phyloP scores from a whole-genome alignment of 495 filamentous ascomycete species.

The Xylaria flabelliformis region DNA sequence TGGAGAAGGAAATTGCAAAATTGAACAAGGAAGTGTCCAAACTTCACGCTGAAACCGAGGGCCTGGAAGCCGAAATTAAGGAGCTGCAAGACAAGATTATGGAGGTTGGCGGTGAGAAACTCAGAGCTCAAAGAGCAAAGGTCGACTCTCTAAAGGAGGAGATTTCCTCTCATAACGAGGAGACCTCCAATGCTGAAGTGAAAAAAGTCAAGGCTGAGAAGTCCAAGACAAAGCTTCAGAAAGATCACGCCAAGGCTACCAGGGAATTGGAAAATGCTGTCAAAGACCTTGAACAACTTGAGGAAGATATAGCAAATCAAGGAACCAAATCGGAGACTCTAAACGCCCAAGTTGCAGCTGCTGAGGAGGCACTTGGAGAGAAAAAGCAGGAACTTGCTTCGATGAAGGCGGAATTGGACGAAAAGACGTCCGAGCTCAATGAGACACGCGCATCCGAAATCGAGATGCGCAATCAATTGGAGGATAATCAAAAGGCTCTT shows the following conservation, averaged over 20 bases:
- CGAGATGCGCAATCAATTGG: constrained; percentile 97
- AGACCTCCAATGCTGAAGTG: constrained; percentile 83
- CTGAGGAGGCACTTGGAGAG: constrained; percentile 76
- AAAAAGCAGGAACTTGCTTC: constrained; percentile 82
- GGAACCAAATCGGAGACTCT: constrained; percentile 73
- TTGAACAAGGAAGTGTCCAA: constrained; percentile 80
- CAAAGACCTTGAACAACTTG: constrained; percentile 74
- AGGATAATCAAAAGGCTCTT: constrained; percentile 91
- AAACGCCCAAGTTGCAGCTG: constrained; percentile 79
- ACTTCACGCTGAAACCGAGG: constrained; percentile 78
- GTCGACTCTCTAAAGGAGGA: constrained; percentile 93
- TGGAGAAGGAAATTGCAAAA: constrained; percentile 78
- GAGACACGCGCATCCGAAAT: constrained; percentile 90
- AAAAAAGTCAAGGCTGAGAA: constrained; percentile 90
- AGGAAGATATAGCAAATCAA: constrained; percentile 78
- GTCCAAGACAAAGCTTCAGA: constrained; percentile 84
- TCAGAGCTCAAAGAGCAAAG: constrained; percentile 87
- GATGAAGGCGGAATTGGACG: constrained; percentile 85
- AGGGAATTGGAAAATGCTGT: constrained; percentile 75
- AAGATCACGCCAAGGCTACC: constrained; percentile 73
- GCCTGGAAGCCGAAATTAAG: constrained; percentile 91
- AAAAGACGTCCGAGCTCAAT: constrained; percentile 85
- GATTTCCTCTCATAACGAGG: constrained; percentile 78
- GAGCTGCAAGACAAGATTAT: constrained; percentile 93
- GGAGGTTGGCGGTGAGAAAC: constrained; percentile 92